Conservation (phyloP, 148 eudicot species). For the Camellia lanceoleosa region DNA sequence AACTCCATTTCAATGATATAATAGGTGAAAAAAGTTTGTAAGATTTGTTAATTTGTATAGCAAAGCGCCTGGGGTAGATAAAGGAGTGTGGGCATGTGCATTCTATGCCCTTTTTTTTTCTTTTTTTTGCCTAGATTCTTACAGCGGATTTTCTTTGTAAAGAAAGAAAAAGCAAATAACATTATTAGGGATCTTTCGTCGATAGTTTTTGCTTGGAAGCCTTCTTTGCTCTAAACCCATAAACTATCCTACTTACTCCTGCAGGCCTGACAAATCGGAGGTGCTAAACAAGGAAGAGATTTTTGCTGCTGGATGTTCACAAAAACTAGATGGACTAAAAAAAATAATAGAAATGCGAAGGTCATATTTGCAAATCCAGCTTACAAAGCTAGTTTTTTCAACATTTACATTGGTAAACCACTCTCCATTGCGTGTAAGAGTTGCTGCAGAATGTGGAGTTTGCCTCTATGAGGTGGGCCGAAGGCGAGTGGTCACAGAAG, state of each 20-base stretch:
- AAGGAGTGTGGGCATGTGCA: too few relatives aligned
- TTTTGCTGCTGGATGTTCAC: conserved; percentile 1
- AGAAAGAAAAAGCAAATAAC: not conserved
- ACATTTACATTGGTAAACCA: not conserved
- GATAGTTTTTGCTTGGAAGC: not conserved
- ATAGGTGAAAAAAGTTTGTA: too few relatives aligned
- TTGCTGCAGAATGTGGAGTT: conserved; percentile 2
- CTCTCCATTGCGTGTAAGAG: not conserved
- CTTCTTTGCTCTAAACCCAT: not conserved
- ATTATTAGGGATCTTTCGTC: not conserved
- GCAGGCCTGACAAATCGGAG: conserved; percentile 27
- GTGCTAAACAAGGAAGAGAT: not conserved
- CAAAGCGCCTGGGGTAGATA: too few relatives aligned
- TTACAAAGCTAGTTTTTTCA: conserved; percentile 5
- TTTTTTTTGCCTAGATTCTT: not conserved
- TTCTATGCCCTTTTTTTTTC: not conserved
- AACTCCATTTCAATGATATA: too few relatives aligned
- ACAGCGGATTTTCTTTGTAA: not conserved
- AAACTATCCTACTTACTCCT: conserved; percentile 2
- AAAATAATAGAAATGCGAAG: conserved; percentile 5
- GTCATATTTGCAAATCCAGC: not conserved
- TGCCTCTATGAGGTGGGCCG: conserved; percentile 11
- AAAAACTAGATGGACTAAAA: not conserved
- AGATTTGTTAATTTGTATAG: too few relatives aligned
- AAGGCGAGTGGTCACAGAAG: conserved; percentile 16